Evolutionary conservation across 805 yeast genomes (phyloP).

Genomic region (Huiozyma naganishii): DNA sequence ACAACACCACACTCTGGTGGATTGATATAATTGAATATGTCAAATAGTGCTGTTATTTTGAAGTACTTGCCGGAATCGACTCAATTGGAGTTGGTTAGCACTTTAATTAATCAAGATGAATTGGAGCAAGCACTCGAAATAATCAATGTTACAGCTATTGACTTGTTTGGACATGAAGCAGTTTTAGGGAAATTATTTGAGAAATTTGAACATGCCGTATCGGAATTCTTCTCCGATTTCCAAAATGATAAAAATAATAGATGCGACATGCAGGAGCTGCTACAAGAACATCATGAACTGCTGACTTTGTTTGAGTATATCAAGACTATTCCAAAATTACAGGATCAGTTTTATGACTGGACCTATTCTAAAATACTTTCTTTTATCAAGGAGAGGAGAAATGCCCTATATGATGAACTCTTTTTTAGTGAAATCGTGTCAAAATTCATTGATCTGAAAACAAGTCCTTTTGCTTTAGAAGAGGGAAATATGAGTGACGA

Average conservation of each 20-base stretch:
- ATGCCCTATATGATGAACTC: slow-evolving; percentile 6
- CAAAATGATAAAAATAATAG: neutral
- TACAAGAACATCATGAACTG: slow-evolving; percentile 4
- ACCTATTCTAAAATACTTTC: slow-evolving; percentile 2
- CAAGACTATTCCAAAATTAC: slow-evolving; percentile 4
- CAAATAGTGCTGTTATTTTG: neutral
- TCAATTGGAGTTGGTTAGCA: slow-evolving; percentile 6
- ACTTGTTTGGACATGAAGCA: slow-evolving; percentile 1
- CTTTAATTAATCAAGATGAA: slow-evolving; percentile 5
- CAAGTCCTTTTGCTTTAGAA: neutral
- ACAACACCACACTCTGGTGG: no score
- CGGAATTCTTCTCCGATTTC: neutral
- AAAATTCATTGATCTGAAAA: slow-evolving; percentile 1
- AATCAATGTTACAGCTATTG: slow-evolving; percentile 4
- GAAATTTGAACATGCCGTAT: neutral
- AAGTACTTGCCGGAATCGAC: slow-evolving; percentile 9
- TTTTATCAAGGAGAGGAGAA: slow-evolving; percentile 5
- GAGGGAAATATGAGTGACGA: slow-evolving; percentile 3
- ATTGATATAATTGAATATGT: neutral
- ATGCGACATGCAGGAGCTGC: neutral
- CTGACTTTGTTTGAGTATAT: slow-evolving; percentile 5
- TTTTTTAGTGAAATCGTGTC: slow-evolving; percentile 2
- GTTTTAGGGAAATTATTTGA: slow-evolving; percentile 3
- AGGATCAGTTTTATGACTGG: slow-evolving; percentile 9
- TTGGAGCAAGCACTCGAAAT: slow-evolving; percentile 9